Percentiles rank a stretch among this genome's conserved stretches.
These are phyloP conservation scores for Abrus pulchellus DNA, from an alignment of 306 rosid genomes.

Conservation along the genomic window DNA sequence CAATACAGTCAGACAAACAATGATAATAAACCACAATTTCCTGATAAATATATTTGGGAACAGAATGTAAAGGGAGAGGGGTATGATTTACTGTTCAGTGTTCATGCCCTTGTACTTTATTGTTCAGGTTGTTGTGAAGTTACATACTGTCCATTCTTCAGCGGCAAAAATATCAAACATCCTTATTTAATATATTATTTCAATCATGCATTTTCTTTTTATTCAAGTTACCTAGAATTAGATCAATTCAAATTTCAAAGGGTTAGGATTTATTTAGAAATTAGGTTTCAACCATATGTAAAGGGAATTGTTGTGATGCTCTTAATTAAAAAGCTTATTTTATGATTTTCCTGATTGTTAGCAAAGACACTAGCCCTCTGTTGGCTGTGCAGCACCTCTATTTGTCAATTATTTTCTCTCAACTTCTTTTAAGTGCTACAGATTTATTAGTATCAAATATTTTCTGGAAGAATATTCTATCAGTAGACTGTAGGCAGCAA, in stretches of 20 bases:
- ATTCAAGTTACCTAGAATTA: slow-evolving; percentile 9
- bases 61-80: not conserved
- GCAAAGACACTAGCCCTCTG: not conserved
- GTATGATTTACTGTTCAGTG: not conserved
- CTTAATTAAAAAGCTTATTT: not conserved
- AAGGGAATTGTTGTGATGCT: slow-evolving; percentile 8
- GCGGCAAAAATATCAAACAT: not conserved
- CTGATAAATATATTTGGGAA: slow-evolving; percentile 30
- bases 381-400: slow-evolving; percentile 23
- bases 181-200: slow-evolving; percentile 2
- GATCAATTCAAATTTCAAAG: not conserved
- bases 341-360: not conserved
- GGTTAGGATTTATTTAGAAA: slow-evolving; percentile 19
- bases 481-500: not conserved
- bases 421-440: slow-evolving; percentile 17
- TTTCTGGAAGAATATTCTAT: not conserved
- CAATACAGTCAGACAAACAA: not conserved
- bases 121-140: not conserved
- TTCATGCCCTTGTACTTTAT: not conserved
- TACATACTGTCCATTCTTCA: not conserved
- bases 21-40: slow-evolving; percentile 33
- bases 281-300: not conserved
- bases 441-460: not conserved
- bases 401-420: slow-evolving; percentile 6
- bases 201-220: not conserved